Percentiles rank a stretch among this genome's conserved stretches.
phyloP scores from a whole-genome alignment of 352 stramenopile genomes.

The Phytophthora rubi region DNA sequence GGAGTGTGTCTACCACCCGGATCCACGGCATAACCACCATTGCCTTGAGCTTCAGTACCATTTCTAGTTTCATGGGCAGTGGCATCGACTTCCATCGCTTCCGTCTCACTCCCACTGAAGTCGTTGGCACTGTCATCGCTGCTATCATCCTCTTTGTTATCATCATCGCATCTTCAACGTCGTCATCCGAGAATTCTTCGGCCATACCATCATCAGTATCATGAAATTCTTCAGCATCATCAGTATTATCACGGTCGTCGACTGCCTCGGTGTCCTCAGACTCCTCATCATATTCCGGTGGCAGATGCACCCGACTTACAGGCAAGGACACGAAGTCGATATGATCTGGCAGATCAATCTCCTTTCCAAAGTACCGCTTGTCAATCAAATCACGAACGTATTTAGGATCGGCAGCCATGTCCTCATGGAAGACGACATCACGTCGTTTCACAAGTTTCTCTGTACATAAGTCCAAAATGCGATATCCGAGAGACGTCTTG shows the following conservation, averaged over 20 bases:
- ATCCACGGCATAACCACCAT: too few relatives aligned
- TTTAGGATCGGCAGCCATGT: neutral
- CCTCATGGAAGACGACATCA: constrained; percentile 11
- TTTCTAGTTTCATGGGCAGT: neutral
- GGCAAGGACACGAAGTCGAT: neutral
- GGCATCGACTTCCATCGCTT: constrained; percentile 2
- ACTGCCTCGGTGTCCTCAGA: neutral
- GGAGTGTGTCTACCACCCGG: too few relatives aligned
- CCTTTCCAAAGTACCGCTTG: neutral
- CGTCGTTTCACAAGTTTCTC: constrained; percentile 5
- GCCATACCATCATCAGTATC: constrained; percentile 3
- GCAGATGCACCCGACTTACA: neutral
- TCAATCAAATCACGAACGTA: neutral
- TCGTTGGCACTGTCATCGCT: neutral
- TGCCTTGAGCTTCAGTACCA: too few relatives aligned
- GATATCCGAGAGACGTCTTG: constrained; percentile 4
- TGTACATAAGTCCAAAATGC: constrained; percentile 3
- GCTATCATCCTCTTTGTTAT: neutral
- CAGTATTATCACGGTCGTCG: neutral
- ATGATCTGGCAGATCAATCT: neutral
- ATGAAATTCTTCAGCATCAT: neutral
- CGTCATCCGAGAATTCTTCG: neutral
- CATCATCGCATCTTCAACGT: neutral
- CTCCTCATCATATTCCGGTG: neutral
- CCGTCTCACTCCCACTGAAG: neutral